Evolutionary conservation across 805 yeast species (phyloP), one percentile per base, ranked within the genome.

Genomic region (Lipomyces yamadae): DNA sequence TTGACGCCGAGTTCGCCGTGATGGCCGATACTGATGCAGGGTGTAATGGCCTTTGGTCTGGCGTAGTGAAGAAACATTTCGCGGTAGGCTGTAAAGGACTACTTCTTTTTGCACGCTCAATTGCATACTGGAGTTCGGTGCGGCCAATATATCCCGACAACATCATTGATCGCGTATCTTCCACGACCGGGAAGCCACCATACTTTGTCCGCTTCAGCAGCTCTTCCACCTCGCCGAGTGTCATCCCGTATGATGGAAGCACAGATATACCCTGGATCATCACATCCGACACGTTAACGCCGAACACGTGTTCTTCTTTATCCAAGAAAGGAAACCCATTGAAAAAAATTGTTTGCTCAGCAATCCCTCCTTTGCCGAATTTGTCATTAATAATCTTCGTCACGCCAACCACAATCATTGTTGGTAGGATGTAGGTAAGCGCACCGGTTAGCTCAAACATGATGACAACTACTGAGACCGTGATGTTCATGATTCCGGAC

Each of bases 371-470:
- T 32, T 84, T 81, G 1, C 97, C 96, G 81, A 89, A 88, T 63
- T 79, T 81, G 66, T 90, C 95, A 71, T 86, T 85, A n/a, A 95
- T 86, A 48, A 87, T 79, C 73, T 91, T 91, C 1, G 98, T 93
- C 8, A 88, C 85, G 0, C 97, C 94, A 1, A 95, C 97, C 0
- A 92, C 96, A 61, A 95, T 89, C 99, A 95, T 95, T 0, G 97
- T 91, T 1, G 99, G 99, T 11, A 96, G 84, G 67, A 95, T 90
- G 75, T 91, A 95, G 59, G 89, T 85, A 63, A 93, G 81, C 0
- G 99, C 99, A 39, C 99, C 99, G 0, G 99, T 95, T 63, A 95
- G 80, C 78, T 95, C 98, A 78, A 93, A 91, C 96, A 95, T 92
- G 54, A 96, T 89, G 15, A 95, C 91, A 1, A 93, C 98, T 29